phyloP scores from a whole-genome alignment of 2,329 filamentous ascomycete species.

The Fusarium nurragi region DNA sequence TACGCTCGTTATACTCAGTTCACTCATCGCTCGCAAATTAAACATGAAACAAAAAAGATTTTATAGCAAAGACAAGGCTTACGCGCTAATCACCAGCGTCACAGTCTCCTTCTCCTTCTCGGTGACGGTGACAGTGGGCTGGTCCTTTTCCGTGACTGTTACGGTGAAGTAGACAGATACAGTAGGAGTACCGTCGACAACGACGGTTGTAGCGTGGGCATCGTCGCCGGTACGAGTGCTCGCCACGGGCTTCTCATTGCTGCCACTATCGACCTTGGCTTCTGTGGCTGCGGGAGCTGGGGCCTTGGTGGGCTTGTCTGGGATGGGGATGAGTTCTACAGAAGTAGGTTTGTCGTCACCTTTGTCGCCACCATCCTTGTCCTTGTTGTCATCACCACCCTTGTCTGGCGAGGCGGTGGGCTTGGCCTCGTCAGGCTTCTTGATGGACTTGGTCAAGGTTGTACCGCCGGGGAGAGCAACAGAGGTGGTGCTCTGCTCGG shows the following conservation, averaged over 20 bases:
- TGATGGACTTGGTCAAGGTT: slow-evolving; percentile 45
- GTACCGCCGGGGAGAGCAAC: slow-evolving; percentile 20
- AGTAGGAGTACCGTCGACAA: slow-evolving; percentile 48
- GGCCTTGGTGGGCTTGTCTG: slow-evolving; percentile 24
- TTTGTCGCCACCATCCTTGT: not conserved
- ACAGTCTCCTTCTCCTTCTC: slow-evolving; percentile 46
- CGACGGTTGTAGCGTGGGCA: slow-evolving; percentile 38
- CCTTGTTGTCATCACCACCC: not conserved
- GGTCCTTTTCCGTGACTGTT: slow-evolving; percentile 48
- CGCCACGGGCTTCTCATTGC: slow-evolving; percentile 19
- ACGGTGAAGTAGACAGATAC: slow-evolving; percentile 52
- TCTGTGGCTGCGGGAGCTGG: slow-evolving; percentile 29
- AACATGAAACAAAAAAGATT: not conserved
- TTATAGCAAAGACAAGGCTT: slow-evolving; percentile 2
- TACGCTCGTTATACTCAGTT: slow-evolving; percentile 1
- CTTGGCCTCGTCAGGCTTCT: slow-evolving; percentile 32
- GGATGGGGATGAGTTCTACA: slow-evolving; percentile 45
- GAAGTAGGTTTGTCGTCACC: slow-evolving; percentile 31
- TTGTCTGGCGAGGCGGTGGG: slow-evolving; percentile 16
- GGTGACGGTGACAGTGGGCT: slow-evolving; percentile 49
- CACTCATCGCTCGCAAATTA: not conserved
- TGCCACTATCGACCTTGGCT: slow-evolving; percentile 10
- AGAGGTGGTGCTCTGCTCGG: slow-evolving; percentile 21
- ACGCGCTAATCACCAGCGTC: slow-evolving; percentile 47
- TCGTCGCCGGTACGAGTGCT: slow-evolving; percentile 22